Conservation (phyloP, 1,284 basidiomycete species). For the Cutaneotrichosporon cutaneum region DNA sequence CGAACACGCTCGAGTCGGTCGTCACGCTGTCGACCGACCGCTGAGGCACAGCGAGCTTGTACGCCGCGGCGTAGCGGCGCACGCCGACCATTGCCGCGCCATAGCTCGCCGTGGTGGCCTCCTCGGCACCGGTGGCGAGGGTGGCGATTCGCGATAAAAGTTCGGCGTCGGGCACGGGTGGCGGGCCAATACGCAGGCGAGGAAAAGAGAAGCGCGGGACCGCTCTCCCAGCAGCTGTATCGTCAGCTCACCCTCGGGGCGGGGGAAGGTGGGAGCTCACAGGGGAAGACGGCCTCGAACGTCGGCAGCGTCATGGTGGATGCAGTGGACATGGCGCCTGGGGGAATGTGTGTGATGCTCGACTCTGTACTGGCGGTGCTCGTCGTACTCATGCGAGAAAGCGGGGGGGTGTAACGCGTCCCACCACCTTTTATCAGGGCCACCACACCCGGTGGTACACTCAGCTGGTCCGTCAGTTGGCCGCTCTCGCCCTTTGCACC, state of each 20-base stretch:
- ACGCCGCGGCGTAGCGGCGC: neutral
- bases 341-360: neutral
- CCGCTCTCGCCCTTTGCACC: neutral
- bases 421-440: slow-evolving; percentile 6
- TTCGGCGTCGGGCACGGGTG: neutral
- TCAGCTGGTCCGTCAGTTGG: slow-evolving; percentile 1
- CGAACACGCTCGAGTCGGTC: neutral
- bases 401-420: neutral
- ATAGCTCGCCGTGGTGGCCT: neutral
- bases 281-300: slow-evolving; percentile 2
- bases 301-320: slow-evolving; percentile 5
- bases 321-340: slow-evolving; percentile 1
- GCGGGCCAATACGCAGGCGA: neutral
- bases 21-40: neutral
- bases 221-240: neutral
- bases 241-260: neutral
- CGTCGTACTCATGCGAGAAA: slow-evolving; percentile 6
- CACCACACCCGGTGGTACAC: neutral
- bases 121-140: neutral
- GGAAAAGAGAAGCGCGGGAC: neutral
- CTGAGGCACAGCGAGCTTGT: neutral
- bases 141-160: neutral
- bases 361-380: slow-evolving; percentile 4
- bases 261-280: neutral
- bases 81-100: slow-evolving; percentile 1